A percentile compares a stretch with the other conserved stretches of the same genome.
Conservation (phyloP, 495 filamentous ascomycete genomes). For the Neurospora hispaniola region DNA sequence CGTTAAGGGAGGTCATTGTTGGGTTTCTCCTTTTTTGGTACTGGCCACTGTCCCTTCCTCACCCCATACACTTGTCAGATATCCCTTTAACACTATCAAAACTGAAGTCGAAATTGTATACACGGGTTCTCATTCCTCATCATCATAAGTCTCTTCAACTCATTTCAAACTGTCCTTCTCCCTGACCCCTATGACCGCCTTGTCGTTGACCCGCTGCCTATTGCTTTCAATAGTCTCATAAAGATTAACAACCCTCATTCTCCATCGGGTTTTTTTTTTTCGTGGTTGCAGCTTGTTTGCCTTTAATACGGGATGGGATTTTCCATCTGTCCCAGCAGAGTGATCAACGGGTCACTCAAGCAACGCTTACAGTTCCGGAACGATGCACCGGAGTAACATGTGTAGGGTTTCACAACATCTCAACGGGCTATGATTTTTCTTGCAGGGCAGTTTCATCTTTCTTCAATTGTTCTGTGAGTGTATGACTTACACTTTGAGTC, state of each 20-base stretch:
- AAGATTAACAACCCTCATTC: neutral
- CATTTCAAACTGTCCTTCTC: neutral
- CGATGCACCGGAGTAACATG: neutral
- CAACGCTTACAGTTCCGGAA: neutral
- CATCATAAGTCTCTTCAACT: neutral
- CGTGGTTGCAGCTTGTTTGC: neutral
- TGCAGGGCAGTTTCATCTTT: neutral
- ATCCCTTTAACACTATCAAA: neutral
- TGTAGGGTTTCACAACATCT: neutral
- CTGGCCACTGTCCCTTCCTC: neutral
- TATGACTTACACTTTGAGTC: neutral
- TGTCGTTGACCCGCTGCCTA: neutral
- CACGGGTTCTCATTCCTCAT: neutral
- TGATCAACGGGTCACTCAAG: neutral
- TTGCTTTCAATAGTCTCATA: neutral
- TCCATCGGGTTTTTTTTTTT: neutral
- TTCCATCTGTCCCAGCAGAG: neutral
- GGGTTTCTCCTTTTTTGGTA: neutral
- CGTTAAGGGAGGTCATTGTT: neutral
- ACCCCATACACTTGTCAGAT: neutral
- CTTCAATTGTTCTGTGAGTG: neutral
- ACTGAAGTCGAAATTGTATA: neutral
- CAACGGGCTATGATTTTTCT: neutral
- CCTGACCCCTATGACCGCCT: neutral
- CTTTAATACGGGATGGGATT: neutral